phyloP scores from a whole-genome alignment of 352 stramenopile species.

The Globisporangium echinulatum region DNA sequence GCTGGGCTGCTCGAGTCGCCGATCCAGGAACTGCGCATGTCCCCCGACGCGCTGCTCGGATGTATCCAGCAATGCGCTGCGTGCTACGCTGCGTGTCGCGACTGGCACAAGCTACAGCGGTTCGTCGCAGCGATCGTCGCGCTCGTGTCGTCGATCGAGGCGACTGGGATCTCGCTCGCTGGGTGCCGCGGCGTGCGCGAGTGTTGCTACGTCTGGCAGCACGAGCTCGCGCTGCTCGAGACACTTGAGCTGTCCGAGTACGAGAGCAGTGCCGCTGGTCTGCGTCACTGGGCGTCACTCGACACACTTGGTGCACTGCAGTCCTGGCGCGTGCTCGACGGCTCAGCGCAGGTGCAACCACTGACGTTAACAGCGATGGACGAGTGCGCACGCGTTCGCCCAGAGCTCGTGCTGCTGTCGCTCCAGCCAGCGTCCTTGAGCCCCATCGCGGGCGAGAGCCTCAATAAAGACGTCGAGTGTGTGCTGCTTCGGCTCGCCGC shows the following conservation, averaged over 20 bases:
- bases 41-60: constrained; percentile 23
- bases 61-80: constrained; percentile 45
- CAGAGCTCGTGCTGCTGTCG: constrained; percentile 20
- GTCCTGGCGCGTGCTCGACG: constrained; percentile 19
- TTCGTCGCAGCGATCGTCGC: constrained; percentile 26
- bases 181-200: constrained; percentile 25
- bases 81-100: constrained; percentile 33
- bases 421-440: constrained; percentile 26
- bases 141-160: constrained; percentile 16
- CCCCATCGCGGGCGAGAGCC: constrained; percentile 27
- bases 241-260: constrained; percentile 15
- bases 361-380: background rate
- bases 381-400: constrained; percentile 9
- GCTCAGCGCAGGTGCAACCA: background rate
- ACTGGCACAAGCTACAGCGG: constrained; percentile 34
- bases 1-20: constrained; percentile 18
- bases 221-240: constrained; percentile 24
- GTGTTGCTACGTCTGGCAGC: constrained; percentile 27
- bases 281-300: background rate
- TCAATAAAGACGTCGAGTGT: constrained; percentile 30
- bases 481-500: constrained; percentile 17
- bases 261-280: background rate
- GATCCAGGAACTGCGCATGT: constrained; percentile 30
- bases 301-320: constrained; percentile 7
- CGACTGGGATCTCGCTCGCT: constrained; percentile 16